Evolutionary conservation across 116 monocot genomes (phyloP).

Genomic region (Cymodocea nodosa): DNA sequence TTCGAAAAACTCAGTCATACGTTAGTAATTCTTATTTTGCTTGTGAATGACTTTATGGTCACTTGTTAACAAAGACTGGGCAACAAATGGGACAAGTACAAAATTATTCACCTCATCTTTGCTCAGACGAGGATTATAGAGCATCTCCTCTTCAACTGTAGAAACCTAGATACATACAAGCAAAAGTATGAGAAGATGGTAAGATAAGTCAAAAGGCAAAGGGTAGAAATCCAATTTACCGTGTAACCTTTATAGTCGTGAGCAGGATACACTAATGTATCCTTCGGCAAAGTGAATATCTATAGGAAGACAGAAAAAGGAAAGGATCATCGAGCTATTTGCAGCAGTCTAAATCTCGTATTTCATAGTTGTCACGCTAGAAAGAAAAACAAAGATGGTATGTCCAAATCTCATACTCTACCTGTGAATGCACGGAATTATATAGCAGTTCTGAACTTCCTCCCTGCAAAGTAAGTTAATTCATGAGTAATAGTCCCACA

Average conservation of each 20-base stretch:
- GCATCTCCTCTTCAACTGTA: conserved; percentile 80
- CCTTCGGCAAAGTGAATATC: conserved; percentile 89
- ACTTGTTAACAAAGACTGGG: not conserved
- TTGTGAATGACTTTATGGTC: not conserved
- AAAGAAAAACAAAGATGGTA: not conserved
- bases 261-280: conserved; percentile 81
- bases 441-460: conserved; percentile 73
- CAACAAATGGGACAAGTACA: not conserved
- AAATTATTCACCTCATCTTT: conserved; percentile 61
- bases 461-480: conserved; percentile 29
- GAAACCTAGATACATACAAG: conserved; percentile 30
- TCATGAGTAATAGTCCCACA: no score
- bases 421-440: conserved; percentile 87
- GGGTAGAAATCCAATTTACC: conserved; percentile 20
- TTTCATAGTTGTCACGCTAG: no score
- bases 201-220: not conserved
- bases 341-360: no score
- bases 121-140: conserved; percentile 63
- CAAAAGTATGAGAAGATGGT: not conserved
- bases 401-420: conserved; percentile 7
- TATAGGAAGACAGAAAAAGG: not conserved
- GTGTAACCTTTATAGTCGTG: conserved; percentile 95
- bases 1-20: no score
- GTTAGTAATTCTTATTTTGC: no score
- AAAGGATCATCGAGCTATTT: not conserved